Base-by-base conservation (phyloP, 31 red algal species). In the Endocladia muricata region DNA sequence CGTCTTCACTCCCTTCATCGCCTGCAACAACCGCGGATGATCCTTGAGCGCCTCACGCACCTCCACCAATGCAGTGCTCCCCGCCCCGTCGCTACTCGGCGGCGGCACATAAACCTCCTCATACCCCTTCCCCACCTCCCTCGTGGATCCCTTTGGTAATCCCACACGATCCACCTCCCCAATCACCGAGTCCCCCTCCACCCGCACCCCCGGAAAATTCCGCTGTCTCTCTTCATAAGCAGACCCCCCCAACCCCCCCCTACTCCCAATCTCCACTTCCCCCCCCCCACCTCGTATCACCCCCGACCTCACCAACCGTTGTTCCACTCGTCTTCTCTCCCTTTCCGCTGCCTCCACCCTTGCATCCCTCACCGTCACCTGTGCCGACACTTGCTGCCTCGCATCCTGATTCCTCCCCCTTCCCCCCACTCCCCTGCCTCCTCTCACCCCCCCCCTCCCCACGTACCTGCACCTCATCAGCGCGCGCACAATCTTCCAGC, bases 21-120 rank as follows among this genome's bases (percentile, higher is more conserved):
- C 84, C 7, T 51, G 21, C 1, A 82, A 41, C 13, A 93, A 72
- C 62, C 77, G 82, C n/a, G 82, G 76, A 55, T 86, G 65, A n/a
- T 78, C 82, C 7, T 47, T 35, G 25, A 93, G 60, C 25, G 90
- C 90, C 11, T 52, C 54, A 7, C 61, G 38, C 22, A 93, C 69
- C 7, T 81, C 48, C 30, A 90, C 75, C 4, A 85, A 77, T n/a
- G 29, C 39, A n/a, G 37, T 40, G 41, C 77, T 58, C 11, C 38
- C 21, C 25, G 37, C 49, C 34, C 32, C 19, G 6, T 77, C 43
- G 5, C 42, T 66, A 2, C 33, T 8, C 51, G 86, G 86, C 23
- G 86, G 86, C 26, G 90, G 90, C 26, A 93, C 77, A 41, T 82
- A 82, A 40, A 93, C 81, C 40, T 93, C 73, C 51, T 93, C 90